phyloP scores from a whole-genome alignment of 441 rosid species.

The Daphne laureola region DNA sequence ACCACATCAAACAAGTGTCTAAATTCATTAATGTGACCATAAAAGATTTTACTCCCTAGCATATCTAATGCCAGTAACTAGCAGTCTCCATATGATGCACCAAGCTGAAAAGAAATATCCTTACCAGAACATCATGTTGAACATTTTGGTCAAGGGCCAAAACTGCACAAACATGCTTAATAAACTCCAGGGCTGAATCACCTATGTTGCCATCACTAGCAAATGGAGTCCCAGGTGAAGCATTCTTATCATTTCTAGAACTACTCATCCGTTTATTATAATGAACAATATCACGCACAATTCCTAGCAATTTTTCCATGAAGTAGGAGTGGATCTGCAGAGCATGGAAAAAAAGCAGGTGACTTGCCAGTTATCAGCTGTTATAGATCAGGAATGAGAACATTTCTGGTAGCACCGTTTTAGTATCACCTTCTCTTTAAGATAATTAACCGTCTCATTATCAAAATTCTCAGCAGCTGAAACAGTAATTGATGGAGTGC shows the following conservation, averaged over 20 bases:
- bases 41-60: no score
- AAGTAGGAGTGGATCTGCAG: conserved; percentile 67
- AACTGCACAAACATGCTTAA: conserved; percentile 74
- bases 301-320: conserved; percentile 61
- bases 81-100: no score
- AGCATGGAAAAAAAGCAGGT: conserved; percentile 4
- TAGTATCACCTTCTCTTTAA: conserved; percentile 59
- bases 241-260: conserved; percentile 27
- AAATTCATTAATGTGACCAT: no score
- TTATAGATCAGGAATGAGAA: conserved; percentile 10
- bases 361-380: conserved; percentile 12
- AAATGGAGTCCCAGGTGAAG: conserved; percentile 22
- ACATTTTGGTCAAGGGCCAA: conserved; percentile 77
- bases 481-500: conserved; percentile 65
- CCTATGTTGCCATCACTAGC: conserved; percentile 28
- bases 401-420: conserved; percentile 9
- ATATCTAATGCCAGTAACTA: no score
- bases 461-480: conserved; percentile 66
- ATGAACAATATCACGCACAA: conserved; percentile 53
- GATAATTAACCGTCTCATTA: conserved; percentile 52
- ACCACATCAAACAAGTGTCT: no score
- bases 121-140: conserved; percentile 87
- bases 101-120: conserved; percentile 2
- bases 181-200: conserved; percentile 73
- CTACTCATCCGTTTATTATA: conserved; percentile 49